These are phyloP conservation scores for Populus nigra DNA, from an alignment of 345 rosid species.

Conservation along the genomic window DNA sequence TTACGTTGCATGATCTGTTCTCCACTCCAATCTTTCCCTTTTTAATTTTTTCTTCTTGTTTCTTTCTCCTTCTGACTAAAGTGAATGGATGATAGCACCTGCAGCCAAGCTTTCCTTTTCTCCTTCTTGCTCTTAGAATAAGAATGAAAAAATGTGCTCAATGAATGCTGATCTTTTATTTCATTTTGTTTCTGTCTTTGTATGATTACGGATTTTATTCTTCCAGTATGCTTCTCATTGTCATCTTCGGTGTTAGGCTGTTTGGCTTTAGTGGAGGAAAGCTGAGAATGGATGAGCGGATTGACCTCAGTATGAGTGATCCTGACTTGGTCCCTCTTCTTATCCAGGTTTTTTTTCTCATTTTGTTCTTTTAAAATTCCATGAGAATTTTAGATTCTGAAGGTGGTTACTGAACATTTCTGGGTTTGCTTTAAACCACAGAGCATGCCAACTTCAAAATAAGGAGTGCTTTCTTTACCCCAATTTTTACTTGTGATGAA, in stretches of 20 bases:
- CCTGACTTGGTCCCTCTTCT: conserved; percentile 89
- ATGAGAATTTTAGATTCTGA: background rate
- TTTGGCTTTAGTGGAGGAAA: conserved; percentile 80
- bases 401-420: background rate
- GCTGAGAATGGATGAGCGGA: conserved; percentile 93
- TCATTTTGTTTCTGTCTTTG: background rate
- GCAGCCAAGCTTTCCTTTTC: too few species aligned
- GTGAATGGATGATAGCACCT: background rate
- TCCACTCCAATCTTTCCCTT: background rate
- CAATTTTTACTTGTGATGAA: too few species aligned
- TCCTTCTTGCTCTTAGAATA: background rate
- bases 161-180: background rate
- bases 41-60: background rate
- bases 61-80: background rate
- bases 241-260: conserved; percentile 47
- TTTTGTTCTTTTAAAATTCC: background rate
- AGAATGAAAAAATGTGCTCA: background rate
- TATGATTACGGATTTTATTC: background rate
- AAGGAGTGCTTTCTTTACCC: too few species aligned
- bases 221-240: background rate
- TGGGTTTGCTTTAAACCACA: background rate
- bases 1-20: background rate
- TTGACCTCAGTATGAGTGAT: conserved; percentile 98
- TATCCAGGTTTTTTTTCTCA: conserved; percentile 60
- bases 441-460: background rate